Evolutionary conservation across 345 rosid genomes (phyloP).

Genomic region (Corchorus olitorius): DNA sequence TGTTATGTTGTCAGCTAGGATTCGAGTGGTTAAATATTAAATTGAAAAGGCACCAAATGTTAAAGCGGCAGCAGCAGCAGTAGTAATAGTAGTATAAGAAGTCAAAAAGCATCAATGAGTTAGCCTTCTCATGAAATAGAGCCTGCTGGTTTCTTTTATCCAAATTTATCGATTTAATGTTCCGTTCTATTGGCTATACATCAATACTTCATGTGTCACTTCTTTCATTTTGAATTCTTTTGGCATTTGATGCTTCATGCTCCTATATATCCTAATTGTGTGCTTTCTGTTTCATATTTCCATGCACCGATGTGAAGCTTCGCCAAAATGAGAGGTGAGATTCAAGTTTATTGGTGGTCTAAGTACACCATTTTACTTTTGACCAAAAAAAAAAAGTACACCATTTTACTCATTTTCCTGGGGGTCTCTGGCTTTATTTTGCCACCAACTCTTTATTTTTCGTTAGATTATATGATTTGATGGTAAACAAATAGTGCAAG

Average conservation of each 20-base stretch:
- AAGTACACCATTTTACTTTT: neutral
- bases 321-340: slow-evolving; percentile 47
- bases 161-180: neutral
- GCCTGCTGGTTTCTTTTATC: neutral
- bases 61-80: neutral
- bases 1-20: neutral
- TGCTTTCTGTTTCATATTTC: slow-evolving; percentile 32
- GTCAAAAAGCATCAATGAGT: neutral
- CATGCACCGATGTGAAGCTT: slow-evolving; percentile 52
- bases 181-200: neutral
- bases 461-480: neutral
- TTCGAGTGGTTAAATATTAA: neutral
- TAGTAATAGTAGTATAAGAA: neutral
- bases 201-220: neutral
- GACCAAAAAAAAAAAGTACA: neutral
- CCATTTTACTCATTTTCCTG: neutral
- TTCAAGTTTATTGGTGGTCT: neutral
- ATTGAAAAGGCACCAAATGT: neutral
- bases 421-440: neutral
- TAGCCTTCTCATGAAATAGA: slow-evolving; percentile 10
- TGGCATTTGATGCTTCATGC: neutral
- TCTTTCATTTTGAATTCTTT: neutral
- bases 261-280: slow-evolving; percentile 36
- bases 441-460: neutral
- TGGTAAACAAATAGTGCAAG: neutral